Evolutionary conservation across 139 green algal species (phyloP).

Genomic region (Spirogloea muscicola): DNA sequence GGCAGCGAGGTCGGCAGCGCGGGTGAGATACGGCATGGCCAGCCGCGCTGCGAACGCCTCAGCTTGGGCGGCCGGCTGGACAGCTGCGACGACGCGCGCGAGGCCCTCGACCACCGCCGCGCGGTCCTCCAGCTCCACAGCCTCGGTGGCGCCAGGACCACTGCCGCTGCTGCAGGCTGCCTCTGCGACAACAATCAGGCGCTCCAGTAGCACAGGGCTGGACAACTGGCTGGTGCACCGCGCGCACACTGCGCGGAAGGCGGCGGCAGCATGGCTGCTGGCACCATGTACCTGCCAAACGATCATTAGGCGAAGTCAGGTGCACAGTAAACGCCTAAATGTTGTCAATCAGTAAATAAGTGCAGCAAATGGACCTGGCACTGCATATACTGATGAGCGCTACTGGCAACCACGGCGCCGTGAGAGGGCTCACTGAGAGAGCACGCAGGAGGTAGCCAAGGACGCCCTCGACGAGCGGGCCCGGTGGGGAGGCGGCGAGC

Average conservation of each 20-base stretch:
- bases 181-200: slow-evolving; percentile 25
- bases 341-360: too few species aligned
- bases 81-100: slow-evolving; percentile 50
- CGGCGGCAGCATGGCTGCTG: slow-evolving; percentile 29
- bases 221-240: slow-evolving; percentile 44
- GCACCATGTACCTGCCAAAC: slow-evolving; percentile 12
- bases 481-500: slow-evolving; percentile 51
- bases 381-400: too few species aligned
- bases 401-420: too few species aligned
- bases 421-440: slow-evolving; percentile 21
- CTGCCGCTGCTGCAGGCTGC: background rate
- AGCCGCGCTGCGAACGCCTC: slow-evolving; percentile 21
- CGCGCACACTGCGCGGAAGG: slow-evolving; percentile 60
- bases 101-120: slow-evolving; percentile 61
- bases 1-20: slow-evolving; percentile 1
- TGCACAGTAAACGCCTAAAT: too few species aligned
- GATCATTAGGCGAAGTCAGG: too few species aligned
- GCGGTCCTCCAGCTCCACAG: slow-evolving; percentile 44
- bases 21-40: background rate
- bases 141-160: background rate
- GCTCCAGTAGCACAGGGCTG: background rate
- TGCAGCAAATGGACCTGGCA: too few species aligned
- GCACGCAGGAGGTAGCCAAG: slow-evolving; percentile 24
- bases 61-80: slow-evolving; percentile 38
- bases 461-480: slow-evolving; percentile 27